These are phyloP conservation scores for Kalmusia sp. DNA, from an alignment of 2,329 filamentous ascomycete species.

Conservation along the genomic window DNA sequence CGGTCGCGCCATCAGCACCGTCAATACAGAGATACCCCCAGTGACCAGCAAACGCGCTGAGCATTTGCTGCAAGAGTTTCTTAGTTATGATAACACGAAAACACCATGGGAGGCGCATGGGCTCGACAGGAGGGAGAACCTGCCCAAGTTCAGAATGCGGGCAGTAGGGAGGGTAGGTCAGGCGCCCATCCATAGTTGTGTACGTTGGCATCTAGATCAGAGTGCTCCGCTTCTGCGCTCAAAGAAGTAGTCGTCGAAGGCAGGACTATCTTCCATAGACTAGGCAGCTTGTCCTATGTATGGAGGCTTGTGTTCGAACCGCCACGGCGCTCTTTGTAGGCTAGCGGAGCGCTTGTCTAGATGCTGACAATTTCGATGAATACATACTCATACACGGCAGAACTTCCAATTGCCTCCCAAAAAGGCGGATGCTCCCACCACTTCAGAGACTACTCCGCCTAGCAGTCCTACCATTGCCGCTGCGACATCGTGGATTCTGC, in stretches of 20 bases:
- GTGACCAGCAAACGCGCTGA: constrained; percentile 71
- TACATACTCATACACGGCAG: constrained; percentile 43
- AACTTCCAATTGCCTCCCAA: constrained; percentile 65
- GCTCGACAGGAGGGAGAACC: constrained; percentile 52
- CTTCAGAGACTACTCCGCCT: constrained; percentile 59
- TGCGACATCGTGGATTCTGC: constrained; percentile 63
- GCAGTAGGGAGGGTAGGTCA: constrained; percentile 80
- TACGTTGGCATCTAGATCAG: constrained; percentile 1
- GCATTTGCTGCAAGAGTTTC: constrained; percentile 70
- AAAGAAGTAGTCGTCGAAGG: neutral
- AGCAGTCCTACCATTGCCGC: constrained; percentile 60
- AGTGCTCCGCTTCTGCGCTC: neutral
- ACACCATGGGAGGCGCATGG: constrained; percentile 72
- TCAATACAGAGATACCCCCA: constrained; percentile 74
- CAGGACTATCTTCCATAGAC: neutral
- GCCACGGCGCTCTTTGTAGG: neutral
- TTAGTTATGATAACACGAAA: constrained; percentile 68
- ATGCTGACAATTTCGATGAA: constrained; percentile 15
- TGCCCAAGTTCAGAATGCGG: constrained; percentile 71
- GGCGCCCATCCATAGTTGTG: constrained; percentile 30
- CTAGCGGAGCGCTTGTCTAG: constrained; percentile 1
- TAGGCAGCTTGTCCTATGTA: neutral
- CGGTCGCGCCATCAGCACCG: constrained; percentile 61
- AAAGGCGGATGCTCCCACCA: constrained; percentile 67
- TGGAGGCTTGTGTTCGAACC: neutral